Base-by-base conservation (phyloP, 129 eudicot species). In the Chrysanthemum makinoi region DNA sequence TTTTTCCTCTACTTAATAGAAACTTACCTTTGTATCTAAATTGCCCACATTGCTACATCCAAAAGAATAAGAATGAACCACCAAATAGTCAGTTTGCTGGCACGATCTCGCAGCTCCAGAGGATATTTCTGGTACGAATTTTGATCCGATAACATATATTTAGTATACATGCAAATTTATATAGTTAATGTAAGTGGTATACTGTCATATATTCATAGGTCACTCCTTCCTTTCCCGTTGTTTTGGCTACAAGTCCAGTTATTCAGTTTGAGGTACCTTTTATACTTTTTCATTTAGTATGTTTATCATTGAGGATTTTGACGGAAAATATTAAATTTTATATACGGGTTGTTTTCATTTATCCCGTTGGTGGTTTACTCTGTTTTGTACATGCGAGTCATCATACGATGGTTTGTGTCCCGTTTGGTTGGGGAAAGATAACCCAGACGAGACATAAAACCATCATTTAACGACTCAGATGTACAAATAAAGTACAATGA, bases 31-130 rank as follows among this genome's bases (percentile, higher is more conserved):
- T 94, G 70, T 94, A 85, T 72, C 74, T 94, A 80, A 82, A 85
- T 70, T 94, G 98, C 66, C 95, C 92, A 7, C 91, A 89, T 72
- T 94, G 98, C 77, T 79, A 69, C 74, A 71, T 79, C 72, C 75
- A 83, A 4, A 84, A 80, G 76, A 79, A 63, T 63, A 93, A 85
- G 82, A 85, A 80, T 46, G 91, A 94, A 63, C 58, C 74, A 16
- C 80, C 89, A 50, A 84, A 76, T 57, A 68, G 46, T 67, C 86
- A 87, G 74, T 89, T 77, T 82, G 92, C 96, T 18, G 82, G 95
- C 76, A 68, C 87, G 5, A 79, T 87, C 65, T 94, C 98, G 54
- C 98, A 94, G 86, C 95, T 94, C 60, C 96, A 86, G 72, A 85
- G 98, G 79, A 89, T 89, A 51, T 89, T 94, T 82, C 71, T 94